Base-by-base conservation (phyloP, 208 protist species). In the Angomonas deanei region DNA sequence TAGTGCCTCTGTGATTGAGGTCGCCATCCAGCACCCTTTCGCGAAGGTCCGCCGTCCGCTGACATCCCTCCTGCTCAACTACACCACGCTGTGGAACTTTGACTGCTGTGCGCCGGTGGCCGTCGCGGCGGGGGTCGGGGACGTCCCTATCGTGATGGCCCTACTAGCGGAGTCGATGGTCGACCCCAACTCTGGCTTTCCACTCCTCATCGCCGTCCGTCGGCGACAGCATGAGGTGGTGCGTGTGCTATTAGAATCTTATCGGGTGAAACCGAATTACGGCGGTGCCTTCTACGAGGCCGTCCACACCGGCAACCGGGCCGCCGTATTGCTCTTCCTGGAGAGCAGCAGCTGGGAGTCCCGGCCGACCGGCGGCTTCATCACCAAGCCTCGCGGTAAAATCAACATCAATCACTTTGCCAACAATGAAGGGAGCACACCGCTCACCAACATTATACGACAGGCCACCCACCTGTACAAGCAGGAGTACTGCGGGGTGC, bases 131-230 rank as follows among this genome's bases (percentile, higher is more conserved):
- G 68, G 59, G 4, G 49, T 68, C n/a, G 74, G 74, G 0, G 78
- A 84, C 54, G 54, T 66, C 6, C 49, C 61, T 31, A 46, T 75
- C 1, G 52, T 80, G 24, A 27, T 28, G 27, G 3, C 57, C 19
- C 61, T 84, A n/a, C 49, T 84, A 48, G 49, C 28, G 34, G 69
- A 80, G 13, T 33, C 55, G n/a, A 49, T 46, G 0, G 34, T 84
- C 0, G 73, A 80, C 54, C 68, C 73, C 34, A 84, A 84, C 72
- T 38, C 57, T 17, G 78, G 78, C 61, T 80, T 73, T 49, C 78
- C 78, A 0, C 66, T 84, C 21, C 58, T 49, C 0, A 34, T 74
- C 15, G 78, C 78, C 13, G 74, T 84, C 47, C 69, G 61, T 13
- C 42, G 47, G 5, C 36, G 61, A 11, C 73, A 72, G 54, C 32